phyloP scores from a whole-genome alignment of 768 basidiomycete species.

The Tylopilus plumbeoviolaceoides region DNA sequence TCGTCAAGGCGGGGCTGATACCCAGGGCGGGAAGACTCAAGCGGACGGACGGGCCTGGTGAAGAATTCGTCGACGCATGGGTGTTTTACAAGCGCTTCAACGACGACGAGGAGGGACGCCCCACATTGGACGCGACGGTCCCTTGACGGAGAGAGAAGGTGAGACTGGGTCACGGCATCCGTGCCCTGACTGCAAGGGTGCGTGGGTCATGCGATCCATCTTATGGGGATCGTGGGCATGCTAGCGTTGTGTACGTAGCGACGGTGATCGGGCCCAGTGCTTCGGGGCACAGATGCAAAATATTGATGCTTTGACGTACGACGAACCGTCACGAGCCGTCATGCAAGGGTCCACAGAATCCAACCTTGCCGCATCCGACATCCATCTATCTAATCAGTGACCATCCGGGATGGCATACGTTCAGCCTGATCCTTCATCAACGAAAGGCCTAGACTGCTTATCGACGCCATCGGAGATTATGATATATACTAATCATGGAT shows the following conservation, averaged over 20 bases:
- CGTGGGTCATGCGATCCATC: neutral
- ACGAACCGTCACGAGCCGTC: no score
- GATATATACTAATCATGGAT: no score
- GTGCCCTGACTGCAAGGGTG: neutral
- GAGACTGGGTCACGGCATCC: neutral
- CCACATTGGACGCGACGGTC: neutral
- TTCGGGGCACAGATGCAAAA: no score
- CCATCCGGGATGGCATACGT: neutral
- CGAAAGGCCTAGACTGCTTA: neutral
- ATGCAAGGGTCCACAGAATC: no score
- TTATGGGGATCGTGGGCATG: neutral
- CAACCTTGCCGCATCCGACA: neutral
- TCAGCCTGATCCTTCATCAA: neutral
- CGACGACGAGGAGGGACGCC: constrained; percentile 15
- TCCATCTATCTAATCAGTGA: constrained; percentile 3
- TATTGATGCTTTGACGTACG: no score
- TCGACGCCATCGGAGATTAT: constrained; percentile 2
- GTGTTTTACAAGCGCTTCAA: constrained; percentile 79
- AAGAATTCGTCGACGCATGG: constrained; percentile 88
- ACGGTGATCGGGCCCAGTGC: neutral
- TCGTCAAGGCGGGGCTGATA: constrained; percentile 74
- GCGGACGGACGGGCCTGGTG: constrained; percentile 62
- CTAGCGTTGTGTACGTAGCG: neutral
- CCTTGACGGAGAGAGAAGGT: neutral
- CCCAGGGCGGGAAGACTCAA: constrained; percentile 71